A percentile compares a stretch with the other conserved stretches of the same genome.
Evolutionary conservation across 2,329 filamentous ascomycete species (phyloP).

Genomic region (Colletotrichum ledebouriae): DNA sequence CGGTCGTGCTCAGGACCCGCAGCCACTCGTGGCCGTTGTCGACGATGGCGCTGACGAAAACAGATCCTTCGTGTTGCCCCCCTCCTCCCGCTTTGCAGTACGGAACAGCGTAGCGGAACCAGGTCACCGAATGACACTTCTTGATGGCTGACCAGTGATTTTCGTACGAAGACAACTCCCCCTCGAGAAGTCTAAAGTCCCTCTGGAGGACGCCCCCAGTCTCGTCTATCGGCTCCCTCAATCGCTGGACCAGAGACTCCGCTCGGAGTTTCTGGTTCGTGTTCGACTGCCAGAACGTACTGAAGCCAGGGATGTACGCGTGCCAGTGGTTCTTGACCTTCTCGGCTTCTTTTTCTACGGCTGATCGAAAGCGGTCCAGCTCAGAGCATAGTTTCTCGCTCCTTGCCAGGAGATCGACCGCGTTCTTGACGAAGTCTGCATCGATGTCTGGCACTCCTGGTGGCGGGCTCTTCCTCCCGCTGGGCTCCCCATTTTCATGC

Average conservation of each 20-base stretch:
- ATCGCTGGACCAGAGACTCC: slow-evolving; percentile 24
- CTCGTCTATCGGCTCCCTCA: slow-evolving; percentile 1
- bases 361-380: slow-evolving; percentile 16
- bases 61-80: background rate
- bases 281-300: slow-evolving; percentile 34
- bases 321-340: slow-evolving; percentile 38
- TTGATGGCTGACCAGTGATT: slow-evolving; percentile 37
- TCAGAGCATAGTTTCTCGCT: slow-evolving; percentile 21
- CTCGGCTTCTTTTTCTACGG: slow-evolving; percentile 8
- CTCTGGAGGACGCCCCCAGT: slow-evolving; percentile 11
- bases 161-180: slow-evolving; percentile 28
- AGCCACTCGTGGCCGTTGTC: slow-evolving; percentile 55
- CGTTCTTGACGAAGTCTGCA: slow-evolving; percentile 1
- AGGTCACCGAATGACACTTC: slow-evolving; percentile 32
- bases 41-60: slow-evolving; percentile 44
- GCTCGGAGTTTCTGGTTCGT: slow-evolving; percentile 20
- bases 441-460: background rate
- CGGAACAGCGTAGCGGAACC: slow-evolving; percentile 30
- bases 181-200: slow-evolving; percentile 32
- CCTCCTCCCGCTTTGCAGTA: slow-evolving; percentile 2
- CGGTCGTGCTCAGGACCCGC: slow-evolving; percentile 49
- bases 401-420: slow-evolving; percentile 19
- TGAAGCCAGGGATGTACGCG: slow-evolving; percentile 34
- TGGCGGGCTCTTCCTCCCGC: background rate
- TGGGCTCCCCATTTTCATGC: too few species aligned